phyloP scores from a whole-genome alignment of 2,329 filamentous ascomycete genomes.

The Nigrospora oryzae region DNA sequence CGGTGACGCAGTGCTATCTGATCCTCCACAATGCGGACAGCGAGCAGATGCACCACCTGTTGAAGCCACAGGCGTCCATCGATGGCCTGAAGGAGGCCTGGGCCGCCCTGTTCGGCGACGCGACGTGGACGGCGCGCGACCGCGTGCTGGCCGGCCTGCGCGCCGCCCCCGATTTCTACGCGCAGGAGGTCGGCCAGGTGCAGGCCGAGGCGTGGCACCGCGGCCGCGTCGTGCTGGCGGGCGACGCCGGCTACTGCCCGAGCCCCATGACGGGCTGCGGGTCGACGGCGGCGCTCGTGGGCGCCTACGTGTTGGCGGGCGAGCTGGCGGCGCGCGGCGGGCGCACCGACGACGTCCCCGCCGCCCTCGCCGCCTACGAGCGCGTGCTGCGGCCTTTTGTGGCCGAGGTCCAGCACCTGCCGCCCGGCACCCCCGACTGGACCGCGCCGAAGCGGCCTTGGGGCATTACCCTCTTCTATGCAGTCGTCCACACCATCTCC shows the following conservation, averaged over 20 bases:
- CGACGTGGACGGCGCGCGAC: constrained; percentile 7
- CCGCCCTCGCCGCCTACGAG: constrained; percentile 34
- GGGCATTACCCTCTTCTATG: constrained; percentile 17
- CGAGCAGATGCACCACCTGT: constrained; percentile 1
- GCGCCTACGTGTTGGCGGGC: constrained; percentile 49
- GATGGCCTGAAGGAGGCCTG: constrained; percentile 13
- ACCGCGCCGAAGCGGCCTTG: constrained; percentile 11
- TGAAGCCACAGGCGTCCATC: constrained; percentile 4
- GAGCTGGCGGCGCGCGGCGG: constrained; percentile 30
- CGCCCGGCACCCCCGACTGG: constrained; percentile 9
- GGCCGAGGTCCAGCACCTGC: constrained; percentile 26
- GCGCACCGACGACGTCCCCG: constrained; percentile 16
- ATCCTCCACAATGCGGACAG: constrained; percentile 9
- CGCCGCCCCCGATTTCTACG: constrained; percentile 36
- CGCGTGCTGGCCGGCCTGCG: constrained; percentile 8
- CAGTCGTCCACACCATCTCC: constrained; percentile 13
- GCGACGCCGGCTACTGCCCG: constrained; percentile 45
- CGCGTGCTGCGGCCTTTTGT: constrained; percentile 34
- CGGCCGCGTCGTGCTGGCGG: constrained; percentile 40
- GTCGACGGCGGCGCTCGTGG: constrained; percentile 36
- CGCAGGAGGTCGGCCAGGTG: constrained; percentile 33
- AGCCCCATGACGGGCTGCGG: constrained; percentile 41
- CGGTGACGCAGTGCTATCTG: constrained; percentile 26
- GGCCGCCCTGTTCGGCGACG: constrained; percentile 22
- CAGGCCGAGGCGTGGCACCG: constrained; percentile 31